A percentile compares a stretch with the other conserved stretches of the same genome.
Evolutionary conservation across 2,329 filamentous ascomycete genomes (phyloP).

Genomic region (Raffaelea deltoideospora): DNA sequence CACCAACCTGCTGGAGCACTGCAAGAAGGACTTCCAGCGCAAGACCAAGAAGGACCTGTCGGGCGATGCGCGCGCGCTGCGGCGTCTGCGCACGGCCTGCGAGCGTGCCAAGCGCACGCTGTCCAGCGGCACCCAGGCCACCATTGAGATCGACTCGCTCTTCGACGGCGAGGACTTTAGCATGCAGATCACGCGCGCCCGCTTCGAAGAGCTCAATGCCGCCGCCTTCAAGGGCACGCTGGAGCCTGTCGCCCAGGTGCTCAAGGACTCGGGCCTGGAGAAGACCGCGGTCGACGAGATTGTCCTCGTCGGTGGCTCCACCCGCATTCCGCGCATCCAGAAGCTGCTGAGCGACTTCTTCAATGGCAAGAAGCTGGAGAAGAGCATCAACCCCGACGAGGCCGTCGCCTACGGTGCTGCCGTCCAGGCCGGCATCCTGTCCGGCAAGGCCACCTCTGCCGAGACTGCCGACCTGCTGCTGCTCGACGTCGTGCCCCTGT

Average conservation of each 20-base stretch:
- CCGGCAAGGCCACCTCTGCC: constrained; percentile 89
- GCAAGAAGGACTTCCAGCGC: constrained; percentile 65
- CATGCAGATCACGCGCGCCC: constrained; percentile 90
- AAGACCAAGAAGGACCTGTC: constrained; percentile 40
- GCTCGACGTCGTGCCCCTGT: constrained; percentile 90
- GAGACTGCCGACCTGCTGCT: constrained; percentile 91
- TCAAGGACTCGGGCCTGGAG: constrained; percentile 79
- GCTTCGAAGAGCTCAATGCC: constrained; percentile 97
- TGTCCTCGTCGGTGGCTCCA: constrained; percentile 95
- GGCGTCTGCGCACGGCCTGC: constrained; percentile 91
- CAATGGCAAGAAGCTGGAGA: constrained; percentile 99
- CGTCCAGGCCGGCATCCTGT: constrained; percentile 96
- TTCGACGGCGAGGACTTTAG: constrained; percentile 98
- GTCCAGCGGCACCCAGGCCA: constrained; percentile 93
- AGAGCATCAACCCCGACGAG: constrained; percentile 99
- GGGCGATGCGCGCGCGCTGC: constrained; percentile 78
- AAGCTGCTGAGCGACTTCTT: constrained; percentile 99
- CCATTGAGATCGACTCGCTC: constrained; percentile 96
- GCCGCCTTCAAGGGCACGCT: constrained; percentile 89
- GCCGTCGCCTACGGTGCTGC: constrained; percentile 97
- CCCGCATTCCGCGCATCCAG: constrained; percentile 97
- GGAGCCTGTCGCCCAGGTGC: constrained; percentile 88
- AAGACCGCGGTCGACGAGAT: constrained; percentile 96
- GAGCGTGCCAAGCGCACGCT: constrained; percentile 99
- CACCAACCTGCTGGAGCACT: constrained; percentile 87